Base-by-base conservation (phyloP, 257 asterid genomes). In the Ballota nigra region DNA sequence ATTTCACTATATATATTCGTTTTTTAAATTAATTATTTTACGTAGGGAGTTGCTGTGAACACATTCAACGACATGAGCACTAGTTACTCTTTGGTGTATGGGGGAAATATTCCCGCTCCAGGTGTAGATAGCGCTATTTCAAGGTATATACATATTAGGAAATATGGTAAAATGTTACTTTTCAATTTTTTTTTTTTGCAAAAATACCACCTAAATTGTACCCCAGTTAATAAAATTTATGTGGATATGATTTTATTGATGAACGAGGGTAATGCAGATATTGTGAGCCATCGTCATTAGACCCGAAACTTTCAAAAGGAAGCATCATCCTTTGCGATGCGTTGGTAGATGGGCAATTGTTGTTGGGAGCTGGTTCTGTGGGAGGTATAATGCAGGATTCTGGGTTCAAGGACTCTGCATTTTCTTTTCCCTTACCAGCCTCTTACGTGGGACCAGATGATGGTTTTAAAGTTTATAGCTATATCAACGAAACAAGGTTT, bases 321-420 rank as follows among this genome's bases (percentile, higher is more conserved):
- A 87, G 78, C 7, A 84, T 89, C 0, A 86, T 87, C 7, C 70
- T 89, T 0, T 89, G 94, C 51, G 90, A 87, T 16, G 12, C 11
- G 10, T 18, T 72, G 52, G 84, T 70, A 9, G 71, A 63, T 4
- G 5, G 70, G 20, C 49, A 2, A n/a, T n/a, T n/a, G n/a, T n/a
- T n/a, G 67, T 16, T 0, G 0, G 20, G 19, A 45, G 87, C 83
- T 1, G 85, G 86, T 29, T 88, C 82, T 0, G 15, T 52, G 8
- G 94, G 96, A 45, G 66, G 84, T 19, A 53, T 89, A 52, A 77
- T 81, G 83, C 78, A 63, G 58, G 85, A 63, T 22, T 68, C 18
- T 19, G 71, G 63, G 4, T 26, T 68, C 58, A 66, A 53, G 4
- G 94, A 89, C 71, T 15, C 38, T 3, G 86, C 83, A 22, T 77